A percentile compares a stretch with the other conserved stretches of the same genome.
Evolutionary conservation across 305 asterid species (phyloP).

Genomic region (Rubia balearica): DNA sequence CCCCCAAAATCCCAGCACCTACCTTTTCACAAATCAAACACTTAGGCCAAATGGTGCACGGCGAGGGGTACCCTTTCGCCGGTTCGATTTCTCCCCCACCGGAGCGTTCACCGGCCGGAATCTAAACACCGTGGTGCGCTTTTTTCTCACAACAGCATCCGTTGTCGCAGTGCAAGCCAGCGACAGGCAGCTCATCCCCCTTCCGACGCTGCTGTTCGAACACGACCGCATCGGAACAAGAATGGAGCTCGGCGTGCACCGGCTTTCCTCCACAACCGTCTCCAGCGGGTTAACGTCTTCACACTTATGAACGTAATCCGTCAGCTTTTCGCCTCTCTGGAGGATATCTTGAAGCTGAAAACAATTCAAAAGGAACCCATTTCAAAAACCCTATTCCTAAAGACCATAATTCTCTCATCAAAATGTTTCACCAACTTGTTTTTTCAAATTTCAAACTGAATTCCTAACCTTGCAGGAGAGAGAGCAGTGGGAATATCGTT

Average conservation of each 20-base stretch:
- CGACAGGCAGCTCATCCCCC: slow-evolving; percentile 22
- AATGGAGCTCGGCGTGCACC: slow-evolving; percentile 66
- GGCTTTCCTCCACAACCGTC: slow-evolving; percentile 57
- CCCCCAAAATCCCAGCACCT: slow-evolving; percentile 9
- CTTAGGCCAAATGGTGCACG: slow-evolving; percentile 50
- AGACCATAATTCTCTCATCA: too few relatives aligned
- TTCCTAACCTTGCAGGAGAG: slow-evolving; percentile 70
- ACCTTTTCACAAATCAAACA: slow-evolving; percentile 29
- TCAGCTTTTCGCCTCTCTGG: slow-evolving; percentile 34
- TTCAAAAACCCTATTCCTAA: background rate
- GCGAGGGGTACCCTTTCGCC: slow-evolving; percentile 82
- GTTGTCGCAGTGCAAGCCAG: slow-evolving; percentile 52
- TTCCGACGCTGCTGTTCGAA: slow-evolving; percentile 25
- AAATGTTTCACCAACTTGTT: too few relatives aligned
- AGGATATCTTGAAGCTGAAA: slow-evolving; percentile 51
- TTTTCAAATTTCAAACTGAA: background rate
- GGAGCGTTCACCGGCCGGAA: slow-evolving; percentile 33
- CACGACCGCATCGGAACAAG: slow-evolving; percentile 51
- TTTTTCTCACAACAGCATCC: slow-evolving; percentile 41
- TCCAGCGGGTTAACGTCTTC: slow-evolving; percentile 40
- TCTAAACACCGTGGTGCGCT: slow-evolving; percentile 33
- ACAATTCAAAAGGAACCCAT: slow-evolving; percentile 14
- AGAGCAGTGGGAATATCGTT: slow-evolving; percentile 55
- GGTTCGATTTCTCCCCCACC: slow-evolving; percentile 43
- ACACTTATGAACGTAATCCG: slow-evolving; percentile 33